These are phyloP conservation scores for Ascodesmis nigricans DNA, from an alignment of 495 filamentous ascomycete genomes.

Conservation along the genomic window DNA sequence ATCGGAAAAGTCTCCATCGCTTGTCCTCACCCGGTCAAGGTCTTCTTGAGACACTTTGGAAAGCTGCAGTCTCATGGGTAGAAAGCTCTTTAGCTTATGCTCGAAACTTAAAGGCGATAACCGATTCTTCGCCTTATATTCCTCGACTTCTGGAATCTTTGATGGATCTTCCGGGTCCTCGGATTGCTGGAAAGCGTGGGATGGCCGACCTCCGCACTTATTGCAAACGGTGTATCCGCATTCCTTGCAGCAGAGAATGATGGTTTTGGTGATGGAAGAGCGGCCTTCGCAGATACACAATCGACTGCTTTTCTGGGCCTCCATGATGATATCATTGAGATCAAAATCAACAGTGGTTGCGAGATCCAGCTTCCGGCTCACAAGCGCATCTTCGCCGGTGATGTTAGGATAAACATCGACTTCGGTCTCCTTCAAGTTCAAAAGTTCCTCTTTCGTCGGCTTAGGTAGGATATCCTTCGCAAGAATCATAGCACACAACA, in stretches of 20 bases:
- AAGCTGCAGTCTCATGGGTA: slow-evolving; percentile 30
- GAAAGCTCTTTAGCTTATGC: slow-evolving; percentile 23
- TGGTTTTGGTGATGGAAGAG: slow-evolving; percentile 21
- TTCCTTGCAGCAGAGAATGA: slow-evolving; percentile 28
- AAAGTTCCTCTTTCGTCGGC: slow-evolving; percentile 11
- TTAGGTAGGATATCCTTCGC: slow-evolving; percentile 7
- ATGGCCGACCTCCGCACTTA: slow-evolving; percentile 34
- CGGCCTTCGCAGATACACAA: slow-evolving; percentile 38
- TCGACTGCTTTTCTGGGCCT: slow-evolving; percentile 24
- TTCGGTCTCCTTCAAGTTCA: slow-evolving; percentile 14
- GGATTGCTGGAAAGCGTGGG: slow-evolving; percentile 27
- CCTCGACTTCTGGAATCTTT: too few species aligned
- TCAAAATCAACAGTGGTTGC: slow-evolving; percentile 16
- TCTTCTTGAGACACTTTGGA: slow-evolving; percentile 20
- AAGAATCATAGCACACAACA: slow-evolving; percentile 32
- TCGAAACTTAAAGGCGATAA: slow-evolving; percentile 30
- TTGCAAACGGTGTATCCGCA: slow-evolving; percentile 37
- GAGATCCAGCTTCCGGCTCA: slow-evolving; percentile 8
- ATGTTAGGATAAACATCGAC: slow-evolving; percentile 11
- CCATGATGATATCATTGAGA: slow-evolving; percentile 22
- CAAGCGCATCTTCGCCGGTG: slow-evolving; percentile 9
- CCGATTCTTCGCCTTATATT: slow-evolving; percentile 12
- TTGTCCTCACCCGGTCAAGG: slow-evolving; percentile 13
- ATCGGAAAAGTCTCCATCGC: slow-evolving; percentile 2
- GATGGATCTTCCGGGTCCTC: slow-evolving; percentile 9